Evolutionary conservation across 306 rosid species (phyloP).

Genomic region (Nissolia schottii): DNA sequence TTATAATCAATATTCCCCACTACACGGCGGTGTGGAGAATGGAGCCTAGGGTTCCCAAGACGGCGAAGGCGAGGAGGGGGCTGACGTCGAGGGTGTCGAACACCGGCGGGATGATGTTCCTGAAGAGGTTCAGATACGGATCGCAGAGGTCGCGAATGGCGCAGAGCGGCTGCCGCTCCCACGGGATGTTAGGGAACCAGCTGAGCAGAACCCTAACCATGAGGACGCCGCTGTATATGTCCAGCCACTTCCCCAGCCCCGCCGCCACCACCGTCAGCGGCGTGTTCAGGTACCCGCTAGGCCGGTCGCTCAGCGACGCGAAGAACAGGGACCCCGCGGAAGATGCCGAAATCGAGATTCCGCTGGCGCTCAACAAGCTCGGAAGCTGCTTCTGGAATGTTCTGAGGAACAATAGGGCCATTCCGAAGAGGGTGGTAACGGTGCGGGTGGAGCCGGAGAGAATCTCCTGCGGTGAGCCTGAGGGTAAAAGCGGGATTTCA

Average conservation of each 20-base stretch:
- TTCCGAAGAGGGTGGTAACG: neutral
- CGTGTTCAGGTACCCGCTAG: slow-evolving; percentile 57
- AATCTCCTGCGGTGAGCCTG: neutral
- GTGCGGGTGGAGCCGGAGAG: slow-evolving; percentile 29
- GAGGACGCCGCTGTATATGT: slow-evolving; percentile 90
- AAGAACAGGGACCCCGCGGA: slow-evolving; percentile 36
- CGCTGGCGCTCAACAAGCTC: neutral
- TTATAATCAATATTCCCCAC: too few species aligned
- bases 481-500: too few species aligned
- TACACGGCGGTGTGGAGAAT: slow-evolving; percentile 39
- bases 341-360: neutral
- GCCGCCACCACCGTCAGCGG: slow-evolving; percentile 96
- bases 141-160: slow-evolving; percentile 92
- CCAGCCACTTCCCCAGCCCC: slow-evolving; percentile 85
- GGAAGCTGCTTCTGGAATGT: neutral
- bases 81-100: slow-evolving; percentile 86
- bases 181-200: slow-evolving; percentile 96
- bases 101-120: slow-evolving; percentile 83
- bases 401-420: neutral
- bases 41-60: slow-evolving; percentile 71
- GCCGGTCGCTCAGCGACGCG: slow-evolving; percentile 46
- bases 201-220: slow-evolving; percentile 94
- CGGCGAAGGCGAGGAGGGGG: slow-evolving; percentile 90
- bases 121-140: slow-evolving; percentile 77
- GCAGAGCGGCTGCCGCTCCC: slow-evolving; percentile 90